Evolutionary conservation across 2,329 filamentous ascomycete species (phyloP).

Genomic region (Ceratocystis diversiconidia): DNA sequence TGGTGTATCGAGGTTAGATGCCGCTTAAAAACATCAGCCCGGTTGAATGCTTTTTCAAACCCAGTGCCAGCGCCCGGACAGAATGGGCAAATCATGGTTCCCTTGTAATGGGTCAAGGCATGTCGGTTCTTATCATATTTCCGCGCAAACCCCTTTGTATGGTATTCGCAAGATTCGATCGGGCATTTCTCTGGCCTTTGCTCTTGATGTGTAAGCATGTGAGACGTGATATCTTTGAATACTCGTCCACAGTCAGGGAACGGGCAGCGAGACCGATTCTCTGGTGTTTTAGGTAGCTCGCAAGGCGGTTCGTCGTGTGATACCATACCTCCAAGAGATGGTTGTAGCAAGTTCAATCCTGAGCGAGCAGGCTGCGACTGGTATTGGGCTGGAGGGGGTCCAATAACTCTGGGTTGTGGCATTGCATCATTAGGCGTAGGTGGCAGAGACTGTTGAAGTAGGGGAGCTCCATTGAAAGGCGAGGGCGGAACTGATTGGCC

Average conservation of each 20-base stretch:
- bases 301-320: constrained; percentile 9
- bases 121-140: constrained; percentile 99
- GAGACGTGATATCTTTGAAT: constrained; percentile 58
- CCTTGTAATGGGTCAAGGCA: constrained; percentile 92
- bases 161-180: constrained; percentile 84
- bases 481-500: constrained; percentile 6
- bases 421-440: not conserved
- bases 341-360: constrained; percentile 11
- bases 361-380: constrained; percentile 12
- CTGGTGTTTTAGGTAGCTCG: constrained; percentile 23
- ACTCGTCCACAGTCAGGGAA: constrained; percentile 44
- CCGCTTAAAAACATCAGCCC: constrained; percentile 92
- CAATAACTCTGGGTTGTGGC: not conserved
- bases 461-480: not conserved
- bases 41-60: constrained; percentile 88
- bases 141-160: constrained; percentile 82
- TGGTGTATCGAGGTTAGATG: constrained; percentile 87
- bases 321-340: not conserved
- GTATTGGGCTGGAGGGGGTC: constrained; percentile 1
- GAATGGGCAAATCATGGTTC: constrained; percentile 95
- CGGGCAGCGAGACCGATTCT: constrained; percentile 38
- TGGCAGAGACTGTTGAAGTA: not conserved
- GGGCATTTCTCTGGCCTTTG: constrained; percentile 94
- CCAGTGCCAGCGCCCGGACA: constrained; percentile 78
- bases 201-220: constrained; percentile 91